Evolutionary conservation across 306 rosid genomes (phyloP).

Genomic region (Glycine latifolia): DNA sequence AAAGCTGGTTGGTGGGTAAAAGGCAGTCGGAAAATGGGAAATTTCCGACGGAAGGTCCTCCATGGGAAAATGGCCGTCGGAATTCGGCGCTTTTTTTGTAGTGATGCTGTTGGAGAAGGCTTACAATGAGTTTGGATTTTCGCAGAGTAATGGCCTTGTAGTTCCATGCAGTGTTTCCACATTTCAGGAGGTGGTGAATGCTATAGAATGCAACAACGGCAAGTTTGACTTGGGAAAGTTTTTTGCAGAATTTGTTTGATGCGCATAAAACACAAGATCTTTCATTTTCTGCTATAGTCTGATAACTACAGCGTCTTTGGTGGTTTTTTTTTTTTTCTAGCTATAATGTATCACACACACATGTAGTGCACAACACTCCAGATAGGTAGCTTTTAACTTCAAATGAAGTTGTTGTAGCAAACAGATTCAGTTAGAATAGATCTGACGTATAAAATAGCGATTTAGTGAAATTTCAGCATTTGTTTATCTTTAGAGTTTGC

Average conservation of each 20-base stretch:
- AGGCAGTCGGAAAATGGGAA: no score
- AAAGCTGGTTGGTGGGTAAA: no score
- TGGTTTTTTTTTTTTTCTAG: neutral
- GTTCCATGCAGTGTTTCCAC: constrained; percentile 82
- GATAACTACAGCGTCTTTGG: neutral
- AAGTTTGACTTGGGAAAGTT: constrained; percentile 70
- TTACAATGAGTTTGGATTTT: constrained; percentile 76
- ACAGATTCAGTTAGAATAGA: neutral
- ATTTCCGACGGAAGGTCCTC: no score
- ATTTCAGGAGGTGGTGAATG: constrained; percentile 68
- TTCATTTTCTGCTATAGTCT: neutral
- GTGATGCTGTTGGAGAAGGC: constrained; percentile 80
- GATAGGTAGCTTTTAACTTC: neutral
- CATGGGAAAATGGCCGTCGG: no score
- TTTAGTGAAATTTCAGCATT: neutral
- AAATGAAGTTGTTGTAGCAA: neutral
- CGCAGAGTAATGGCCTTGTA: constrained; percentile 71
- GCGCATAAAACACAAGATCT: neutral
- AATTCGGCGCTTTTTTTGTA: no score
- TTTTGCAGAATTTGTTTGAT: constrained; percentile 67
- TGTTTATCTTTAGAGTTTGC: neutral
- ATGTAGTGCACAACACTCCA: neutral
- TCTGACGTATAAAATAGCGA: neutral
- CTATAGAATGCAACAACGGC: constrained; percentile 70
- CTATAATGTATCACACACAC: constrained; percentile 9